phyloP scores from a whole-genome alignment of 2,329 filamentous ascomycete species.

The Calonectria hawksworthii region DNA sequence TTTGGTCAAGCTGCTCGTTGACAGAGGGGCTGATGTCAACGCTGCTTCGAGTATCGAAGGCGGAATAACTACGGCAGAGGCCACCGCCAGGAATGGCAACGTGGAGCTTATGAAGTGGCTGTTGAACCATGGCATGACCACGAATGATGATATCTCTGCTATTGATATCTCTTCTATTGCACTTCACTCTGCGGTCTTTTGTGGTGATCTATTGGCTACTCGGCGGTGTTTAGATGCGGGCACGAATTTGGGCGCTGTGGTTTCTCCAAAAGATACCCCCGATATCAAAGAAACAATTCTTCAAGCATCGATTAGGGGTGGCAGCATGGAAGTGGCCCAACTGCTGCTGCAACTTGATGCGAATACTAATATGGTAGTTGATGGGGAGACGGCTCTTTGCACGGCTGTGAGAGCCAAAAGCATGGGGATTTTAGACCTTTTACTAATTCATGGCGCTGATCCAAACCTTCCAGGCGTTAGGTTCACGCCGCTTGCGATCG shows the following conservation, averaged over 20 bases:
- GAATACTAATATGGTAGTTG: neutral
- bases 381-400: neutral
- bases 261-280: fast-evolving
- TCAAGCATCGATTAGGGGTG: neutral
- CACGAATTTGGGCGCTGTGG: neutral
- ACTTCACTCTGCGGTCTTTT: neutral
- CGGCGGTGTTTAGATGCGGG: neutral
- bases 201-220: neutral
- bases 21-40: neutral
- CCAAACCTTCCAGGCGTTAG: neutral
- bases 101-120: neutral
- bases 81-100: neutral
- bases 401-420: neutral
- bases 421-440: neutral
- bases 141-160: too few species aligned
- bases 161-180: neutral
- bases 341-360: neutral
- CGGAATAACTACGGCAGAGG: neutral
- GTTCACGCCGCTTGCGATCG: neutral
- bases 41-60: neutral
- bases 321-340: neutral
- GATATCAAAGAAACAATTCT: neutral
- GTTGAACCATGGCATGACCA: neutral
- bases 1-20: neutral
- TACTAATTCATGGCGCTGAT: neutral